These are phyloP conservation scores for Mycotypha africana DNA, from an alignment of 371 early-diverging fungal genomes.

Conservation along the genomic window DNA sequence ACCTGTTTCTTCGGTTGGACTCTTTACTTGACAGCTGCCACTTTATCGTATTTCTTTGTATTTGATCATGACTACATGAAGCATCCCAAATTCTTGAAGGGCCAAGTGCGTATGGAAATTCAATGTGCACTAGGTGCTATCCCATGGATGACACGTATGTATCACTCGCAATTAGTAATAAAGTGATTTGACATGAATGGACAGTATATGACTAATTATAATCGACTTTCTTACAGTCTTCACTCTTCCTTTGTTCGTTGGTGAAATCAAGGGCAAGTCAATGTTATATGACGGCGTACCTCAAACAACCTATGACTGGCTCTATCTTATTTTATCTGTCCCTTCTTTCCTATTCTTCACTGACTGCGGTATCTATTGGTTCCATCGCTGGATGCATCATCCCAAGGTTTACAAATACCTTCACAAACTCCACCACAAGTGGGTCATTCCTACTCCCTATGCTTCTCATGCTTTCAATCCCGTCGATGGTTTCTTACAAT, in stretches of 20 bases:
- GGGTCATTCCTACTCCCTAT: constrained; percentile 85
- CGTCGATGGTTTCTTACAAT: constrained; percentile 90
- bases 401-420: constrained; percentile 79
- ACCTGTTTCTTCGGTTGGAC: constrained; percentile 67
- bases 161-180: no score
- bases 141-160: constrained; percentile 65
- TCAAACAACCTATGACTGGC: constrained; percentile 36
- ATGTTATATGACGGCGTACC: constrained; percentile 58
- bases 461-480: constrained; percentile 96
- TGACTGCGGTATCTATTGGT: constrained; percentile 92
- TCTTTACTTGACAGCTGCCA: constrained; percentile 76
- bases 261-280: constrained; percentile 86
- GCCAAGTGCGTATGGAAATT: constrained; percentile 87
- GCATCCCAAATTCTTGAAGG: constrained; percentile 88
- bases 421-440: constrained; percentile 71
- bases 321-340: constrained; percentile 60
- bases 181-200: no score
- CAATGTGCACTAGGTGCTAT: constrained; percentile 70
- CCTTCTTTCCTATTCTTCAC: constrained; percentile 83
- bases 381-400: constrained; percentile 88
- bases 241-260: constrained; percentile 87
- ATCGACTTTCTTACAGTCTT: constrained; percentile 41
- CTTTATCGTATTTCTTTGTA: constrained; percentile 72
- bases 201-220: no score
- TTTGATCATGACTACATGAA: constrained; percentile 85